A percentile compares a stretch with the other conserved stretches of the same genome.
Conservation (phyloP, 1,284 basidiomycete genomes). For the Malassezia pachydermatis region DNA sequence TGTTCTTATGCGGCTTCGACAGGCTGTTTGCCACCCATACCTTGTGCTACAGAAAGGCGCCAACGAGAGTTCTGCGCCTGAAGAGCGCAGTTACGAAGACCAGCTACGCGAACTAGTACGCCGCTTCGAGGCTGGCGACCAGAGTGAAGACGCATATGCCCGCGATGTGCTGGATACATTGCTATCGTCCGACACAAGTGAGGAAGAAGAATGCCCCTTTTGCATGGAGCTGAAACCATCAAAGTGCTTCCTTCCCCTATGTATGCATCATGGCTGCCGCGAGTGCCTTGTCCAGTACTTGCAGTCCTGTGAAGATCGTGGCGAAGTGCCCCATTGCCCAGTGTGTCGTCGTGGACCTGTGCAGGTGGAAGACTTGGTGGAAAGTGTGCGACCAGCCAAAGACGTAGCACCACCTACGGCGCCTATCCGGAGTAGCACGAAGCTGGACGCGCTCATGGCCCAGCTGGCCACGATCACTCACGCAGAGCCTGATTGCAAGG, state of each 20-base stretch:
- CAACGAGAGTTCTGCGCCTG: slow-evolving; percentile 17
- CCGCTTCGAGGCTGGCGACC: slow-evolving; percentile 23
- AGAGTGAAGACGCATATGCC: slow-evolving; percentile 14
- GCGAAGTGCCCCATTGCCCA: slow-evolving; percentile 53
- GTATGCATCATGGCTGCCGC: slow-evolving; percentile 56
- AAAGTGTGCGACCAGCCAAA: slow-evolving; percentile 47
- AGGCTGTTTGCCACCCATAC: slow-evolving; percentile 50
- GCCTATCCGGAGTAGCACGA: slow-evolving; percentile 72
- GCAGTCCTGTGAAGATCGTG: slow-evolving; percentile 58
- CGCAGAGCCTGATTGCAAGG: slow-evolving; percentile 49
- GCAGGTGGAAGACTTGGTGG: slow-evolving; percentile 56
- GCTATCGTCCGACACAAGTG: slow-evolving; percentile 12
- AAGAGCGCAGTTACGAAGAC: slow-evolving; percentile 19
- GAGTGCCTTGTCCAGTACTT: slow-evolving; percentile 67
- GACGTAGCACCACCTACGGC: slow-evolving; percentile 45
- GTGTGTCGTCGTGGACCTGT: slow-evolving; percentile 38
- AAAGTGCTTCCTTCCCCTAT: slow-evolving; percentile 45
- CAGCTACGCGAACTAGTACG: slow-evolving; percentile 28
- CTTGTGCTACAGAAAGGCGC: slow-evolving; percentile 39
- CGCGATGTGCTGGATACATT: slow-evolving; percentile 25
- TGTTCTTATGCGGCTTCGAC: slow-evolving; percentile 50
- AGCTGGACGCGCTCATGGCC: slow-evolving; percentile 63
- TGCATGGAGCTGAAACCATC: slow-evolving; percentile 43
- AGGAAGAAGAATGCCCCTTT: slow-evolving; percentile 42
- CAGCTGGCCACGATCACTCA: slow-evolving; percentile 56